A percentile compares a stretch with the other conserved stretches of the same genome.
These are phyloP conservation scores for Podaxis sp. DNA, from an alignment of 768 basidiomycete genomes.

Conservation along the genomic window DNA sequence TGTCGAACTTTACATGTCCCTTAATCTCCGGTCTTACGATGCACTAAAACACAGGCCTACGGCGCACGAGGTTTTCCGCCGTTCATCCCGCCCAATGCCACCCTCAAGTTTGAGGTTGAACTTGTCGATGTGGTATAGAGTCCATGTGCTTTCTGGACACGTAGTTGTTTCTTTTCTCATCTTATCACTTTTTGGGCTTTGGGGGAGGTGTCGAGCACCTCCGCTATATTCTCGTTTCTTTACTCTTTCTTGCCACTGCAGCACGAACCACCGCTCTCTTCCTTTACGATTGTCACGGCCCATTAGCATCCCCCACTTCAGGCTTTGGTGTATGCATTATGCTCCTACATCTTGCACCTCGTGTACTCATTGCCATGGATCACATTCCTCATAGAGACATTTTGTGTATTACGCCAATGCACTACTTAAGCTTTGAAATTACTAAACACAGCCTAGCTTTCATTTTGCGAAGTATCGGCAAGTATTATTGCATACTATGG, in stretches of 20 bases:
- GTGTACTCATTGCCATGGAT: neutral
- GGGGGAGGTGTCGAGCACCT: slow-evolving; percentile 5
- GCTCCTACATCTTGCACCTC: neutral
- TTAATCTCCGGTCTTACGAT: slow-evolving; percentile 1
- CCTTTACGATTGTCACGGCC: neutral
- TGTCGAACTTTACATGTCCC: slow-evolving; percentile 23
- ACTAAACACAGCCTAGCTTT: neutral
- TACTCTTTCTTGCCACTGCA: neutral
- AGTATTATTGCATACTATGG: neutral
- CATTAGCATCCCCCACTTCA: neutral
- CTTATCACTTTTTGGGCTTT: neutral
- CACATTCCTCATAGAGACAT: neutral
- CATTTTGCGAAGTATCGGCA: neutral
- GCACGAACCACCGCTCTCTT: neutral
- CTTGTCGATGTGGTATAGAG: slow-evolving; percentile 40
- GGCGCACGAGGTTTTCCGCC: slow-evolving; percentile 74
- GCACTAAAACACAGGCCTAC: slow-evolving; percentile 48
- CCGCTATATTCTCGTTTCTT: neutral
- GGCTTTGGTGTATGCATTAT: neutral
- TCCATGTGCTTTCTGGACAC: neutral
- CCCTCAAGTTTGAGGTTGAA: slow-evolving; percentile 81
- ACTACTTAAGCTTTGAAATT: too few relatives aligned
- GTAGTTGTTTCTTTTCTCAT: neutral
- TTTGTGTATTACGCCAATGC: neutral
- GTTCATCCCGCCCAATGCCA: slow-evolving; percentile 72